These are phyloP conservation scores for Capsella bursapastoris DNA, from an alignment of 345 rosid genomes.

Conservation along the genomic window DNA sequence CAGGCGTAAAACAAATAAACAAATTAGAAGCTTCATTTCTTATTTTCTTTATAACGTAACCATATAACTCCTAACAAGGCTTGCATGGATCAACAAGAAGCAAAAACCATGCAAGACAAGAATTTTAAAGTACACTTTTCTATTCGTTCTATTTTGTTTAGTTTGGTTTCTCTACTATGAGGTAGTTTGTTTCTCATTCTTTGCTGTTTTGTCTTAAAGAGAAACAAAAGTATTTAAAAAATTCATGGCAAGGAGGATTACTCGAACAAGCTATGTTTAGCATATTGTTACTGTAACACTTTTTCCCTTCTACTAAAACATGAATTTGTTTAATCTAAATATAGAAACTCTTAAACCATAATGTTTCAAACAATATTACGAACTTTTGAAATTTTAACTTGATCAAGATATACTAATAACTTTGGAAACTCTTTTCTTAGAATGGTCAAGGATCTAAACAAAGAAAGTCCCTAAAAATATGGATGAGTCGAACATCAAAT, in stretches of 20 bases:
- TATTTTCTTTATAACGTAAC: constrained; percentile 8
- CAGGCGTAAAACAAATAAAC: too few relatives aligned
- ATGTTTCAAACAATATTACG: neutral
- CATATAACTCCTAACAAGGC: constrained; percentile 24
- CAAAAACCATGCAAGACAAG: constrained; percentile 12
- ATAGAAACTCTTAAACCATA: constrained; percentile 26
- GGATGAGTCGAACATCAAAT: constrained; percentile 36
- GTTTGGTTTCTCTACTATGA: constrained; percentile 17
- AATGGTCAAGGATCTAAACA: constrained; percentile 35
- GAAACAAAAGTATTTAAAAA: constrained; percentile 31
- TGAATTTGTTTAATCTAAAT: constrained; percentile 26
- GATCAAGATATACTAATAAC: constrained; percentile 2
- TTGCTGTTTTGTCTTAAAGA: constrained; percentile 10
- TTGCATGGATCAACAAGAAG: constrained; percentile 26
- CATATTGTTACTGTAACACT: neutral
- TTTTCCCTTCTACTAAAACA: neutral
- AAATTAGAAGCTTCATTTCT: neutral
- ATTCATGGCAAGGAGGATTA: constrained; percentile 36
- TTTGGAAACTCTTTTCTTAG: constrained; percentile 18
- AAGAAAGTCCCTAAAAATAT: constrained; percentile 33
- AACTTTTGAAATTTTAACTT: neutral
- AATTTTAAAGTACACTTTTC: neutral
- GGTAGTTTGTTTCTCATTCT: constrained; percentile 6
- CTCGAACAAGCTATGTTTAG: constrained; percentile 37
- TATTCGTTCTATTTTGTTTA: constrained; percentile 6